phyloP scores from a whole-genome alignment of 2,329 filamentous ascomycete species.

The Cladosporium sp. region DNA sequence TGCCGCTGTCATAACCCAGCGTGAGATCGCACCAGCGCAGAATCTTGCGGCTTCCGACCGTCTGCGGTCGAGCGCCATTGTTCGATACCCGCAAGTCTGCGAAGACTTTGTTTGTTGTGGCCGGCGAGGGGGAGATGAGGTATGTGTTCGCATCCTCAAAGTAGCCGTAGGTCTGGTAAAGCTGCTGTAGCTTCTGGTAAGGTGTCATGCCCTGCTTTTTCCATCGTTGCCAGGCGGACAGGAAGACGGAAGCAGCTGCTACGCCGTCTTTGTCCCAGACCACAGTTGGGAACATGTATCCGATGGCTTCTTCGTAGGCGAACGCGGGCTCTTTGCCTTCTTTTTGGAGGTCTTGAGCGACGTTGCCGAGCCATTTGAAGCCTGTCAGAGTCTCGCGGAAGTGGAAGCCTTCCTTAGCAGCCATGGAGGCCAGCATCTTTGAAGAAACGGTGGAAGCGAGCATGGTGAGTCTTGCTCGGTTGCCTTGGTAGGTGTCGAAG shows the following conservation, averaged over 20 bases:
- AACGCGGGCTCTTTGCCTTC: slow-evolving; percentile 51
- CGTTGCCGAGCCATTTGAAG: slow-evolving; percentile 66
- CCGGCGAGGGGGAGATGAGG: slow-evolving; percentile 54
- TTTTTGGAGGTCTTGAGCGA: slow-evolving; percentile 49
- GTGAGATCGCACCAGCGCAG: slow-evolving; percentile 60
- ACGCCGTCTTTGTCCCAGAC: slow-evolving; percentile 64
- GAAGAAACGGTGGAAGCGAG: slow-evolving; percentile 62
- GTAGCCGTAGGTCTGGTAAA: slow-evolving; percentile 56
- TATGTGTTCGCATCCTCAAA: slow-evolving; percentile 63
- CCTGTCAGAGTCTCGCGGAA: slow-evolving; percentile 61
- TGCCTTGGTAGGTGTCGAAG: slow-evolving; percentile 44
- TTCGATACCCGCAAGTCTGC: slow-evolving; percentile 45
- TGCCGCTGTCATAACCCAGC: slow-evolving; percentile 55
- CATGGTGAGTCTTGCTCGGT: slow-evolving; percentile 46
- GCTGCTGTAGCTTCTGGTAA: slow-evolving; percentile 51
- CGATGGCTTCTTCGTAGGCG: slow-evolving; percentile 63
- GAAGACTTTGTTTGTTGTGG: slow-evolving; percentile 53
- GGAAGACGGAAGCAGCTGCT: slow-evolving; percentile 56
- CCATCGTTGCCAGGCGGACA: slow-evolving; percentile 53
- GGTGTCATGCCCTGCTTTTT: slow-evolving; percentile 51
- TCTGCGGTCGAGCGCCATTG: slow-evolving; percentile 18
- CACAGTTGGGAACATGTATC: slow-evolving; percentile 61
- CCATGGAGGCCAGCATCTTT: slow-evolving; percentile 58
- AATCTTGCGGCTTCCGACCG: slow-evolving; percentile 50
- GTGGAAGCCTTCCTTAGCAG: slow-evolving; percentile 50